Conservation (phyloP, 495 filamentous ascomycete species). For the Amphirosellinia nigrospora region DNA sequence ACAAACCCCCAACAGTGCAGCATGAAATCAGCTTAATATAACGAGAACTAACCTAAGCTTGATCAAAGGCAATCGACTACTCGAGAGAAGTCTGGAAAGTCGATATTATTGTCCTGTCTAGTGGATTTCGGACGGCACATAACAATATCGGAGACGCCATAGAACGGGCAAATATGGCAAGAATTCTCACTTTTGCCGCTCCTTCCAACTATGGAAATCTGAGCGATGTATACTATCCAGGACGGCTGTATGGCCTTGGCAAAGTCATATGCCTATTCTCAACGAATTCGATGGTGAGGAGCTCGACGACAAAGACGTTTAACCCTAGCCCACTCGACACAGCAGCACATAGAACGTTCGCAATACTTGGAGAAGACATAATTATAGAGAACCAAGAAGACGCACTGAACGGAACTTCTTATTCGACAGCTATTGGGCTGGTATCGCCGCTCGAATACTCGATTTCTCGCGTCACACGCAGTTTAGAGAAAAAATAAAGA, state of each 20-base stretch:
- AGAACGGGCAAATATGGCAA: no score
- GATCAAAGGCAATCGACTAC: neutral
- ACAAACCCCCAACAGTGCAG: no score
- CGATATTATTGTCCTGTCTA: neutral
- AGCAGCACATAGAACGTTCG: neutral
- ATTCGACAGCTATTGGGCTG: neutral
- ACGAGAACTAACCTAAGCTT: no score
- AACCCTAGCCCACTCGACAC: neutral
- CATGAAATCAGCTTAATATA: no score
- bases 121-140: neutral
- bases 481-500: neutral
- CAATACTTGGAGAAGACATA: neutral
- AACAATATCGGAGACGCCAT: neutral
- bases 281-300: slow-evolving; percentile 1
- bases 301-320: neutral
- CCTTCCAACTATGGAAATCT: neutral
- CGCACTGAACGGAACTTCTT: neutral
- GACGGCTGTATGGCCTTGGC: neutral
- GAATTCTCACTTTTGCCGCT: neutral
- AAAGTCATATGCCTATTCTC: neutral
- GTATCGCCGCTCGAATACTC: neutral
- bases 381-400: neutral
- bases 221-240: neutral
- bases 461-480: neutral
- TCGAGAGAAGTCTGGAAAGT: neutral